A percentile compares a stretch with the other conserved stretches of the same genome.
Evolutionary conservation across 371 early-diverging fungal species (phyloP).

Genomic region (Mycotypha africana): DNA sequence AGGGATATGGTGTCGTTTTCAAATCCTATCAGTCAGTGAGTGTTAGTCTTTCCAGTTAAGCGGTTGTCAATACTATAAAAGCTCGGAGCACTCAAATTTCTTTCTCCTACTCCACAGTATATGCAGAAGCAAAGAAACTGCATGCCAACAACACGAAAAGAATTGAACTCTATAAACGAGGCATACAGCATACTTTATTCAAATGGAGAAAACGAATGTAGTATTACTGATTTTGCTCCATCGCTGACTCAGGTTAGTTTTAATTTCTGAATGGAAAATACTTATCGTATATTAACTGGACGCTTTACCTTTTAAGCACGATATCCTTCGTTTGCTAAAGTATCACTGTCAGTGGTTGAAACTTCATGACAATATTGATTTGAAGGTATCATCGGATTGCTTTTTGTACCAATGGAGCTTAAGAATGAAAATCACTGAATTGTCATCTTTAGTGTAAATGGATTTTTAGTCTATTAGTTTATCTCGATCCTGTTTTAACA

Average conservation of each 20-base stretch:
- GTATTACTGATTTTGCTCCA: slow-evolving; percentile 1
- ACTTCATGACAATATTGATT: slow-evolving; percentile 7
- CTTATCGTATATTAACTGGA: background rate
- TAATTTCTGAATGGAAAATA: background rate
- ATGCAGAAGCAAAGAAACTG: slow-evolving; percentile 8
- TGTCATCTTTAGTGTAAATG: slow-evolving; percentile 17
- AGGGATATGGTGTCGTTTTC: slow-evolving; percentile 18
- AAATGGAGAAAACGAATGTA: background rate
- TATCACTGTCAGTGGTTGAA: slow-evolving; percentile 29
- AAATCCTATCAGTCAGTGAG: slow-evolving; percentile 25
- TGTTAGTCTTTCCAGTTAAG: background rate
- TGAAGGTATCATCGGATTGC: slow-evolving; percentile 1
- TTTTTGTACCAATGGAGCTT: background rate
- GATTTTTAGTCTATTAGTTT: slow-evolving; percentile 27
- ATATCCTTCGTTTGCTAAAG: slow-evolving; percentile 15
- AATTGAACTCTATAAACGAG: slow-evolving; percentile 7
- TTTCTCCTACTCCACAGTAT: background rate
- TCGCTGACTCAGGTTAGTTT: slow-evolving; percentile 16
- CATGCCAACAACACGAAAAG: slow-evolving; percentile 5
- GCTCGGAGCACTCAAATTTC: background rate
- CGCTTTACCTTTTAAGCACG: slow-evolving; percentile 5
- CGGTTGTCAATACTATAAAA: too few species aligned
- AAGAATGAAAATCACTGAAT: background rate
- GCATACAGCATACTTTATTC: slow-evolving; percentile 1
- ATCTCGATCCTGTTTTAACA: slow-evolving; percentile 38